A percentile compares a stretch with the other conserved stretches of the same genome.
phyloP scores from a whole-genome alignment of 495 filamentous ascomycete genomes.

The Astrothelium macrocarpum region DNA sequence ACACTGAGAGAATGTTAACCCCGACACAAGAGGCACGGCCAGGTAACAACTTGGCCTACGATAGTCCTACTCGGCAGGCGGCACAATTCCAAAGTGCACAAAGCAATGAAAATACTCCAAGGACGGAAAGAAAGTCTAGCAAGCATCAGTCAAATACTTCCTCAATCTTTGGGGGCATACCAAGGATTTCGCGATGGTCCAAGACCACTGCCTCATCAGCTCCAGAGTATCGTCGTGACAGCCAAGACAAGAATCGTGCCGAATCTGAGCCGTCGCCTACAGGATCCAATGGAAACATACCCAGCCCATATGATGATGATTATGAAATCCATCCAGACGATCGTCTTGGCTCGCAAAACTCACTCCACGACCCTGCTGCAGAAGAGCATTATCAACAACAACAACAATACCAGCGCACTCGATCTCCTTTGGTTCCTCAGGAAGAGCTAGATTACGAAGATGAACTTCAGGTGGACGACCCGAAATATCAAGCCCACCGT shows the following conservation, averaged over 20 bases:
- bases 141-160: conserved; percentile 89
- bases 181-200: conserved; percentile 94
- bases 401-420: conserved; percentile 8
- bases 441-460: not conserved
- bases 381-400: conserved; percentile 7
- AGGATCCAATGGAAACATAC: conserved; percentile 50
- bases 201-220: conserved; percentile 80
- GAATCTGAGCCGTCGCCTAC: conserved; percentile 51
- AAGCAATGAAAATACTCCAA: conserved; percentile 69
- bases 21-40: conserved; percentile 32
- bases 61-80: conserved; percentile 60
- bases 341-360: conserved; percentile 53
- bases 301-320: conserved; percentile 46
- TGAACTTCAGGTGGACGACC: conserved; percentile 57
- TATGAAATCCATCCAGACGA: conserved; percentile 62
- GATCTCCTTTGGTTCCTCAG: conserved; percentile 13
- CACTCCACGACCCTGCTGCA: conserved; percentile 53
- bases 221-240: conserved; percentile 35
- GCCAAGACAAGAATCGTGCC: conserved; percentile 42
- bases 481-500: conserved; percentile 84
- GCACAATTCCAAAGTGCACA: conserved; percentile 38
- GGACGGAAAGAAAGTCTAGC: conserved; percentile 62
- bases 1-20: conserved; percentile 32
- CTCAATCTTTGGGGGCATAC: conserved; percentile 63
- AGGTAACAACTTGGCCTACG: conserved; percentile 49